Base-by-base conservation (phyloP, 1,284 basidiomycete genomes). In the Somion occarium region DNA sequence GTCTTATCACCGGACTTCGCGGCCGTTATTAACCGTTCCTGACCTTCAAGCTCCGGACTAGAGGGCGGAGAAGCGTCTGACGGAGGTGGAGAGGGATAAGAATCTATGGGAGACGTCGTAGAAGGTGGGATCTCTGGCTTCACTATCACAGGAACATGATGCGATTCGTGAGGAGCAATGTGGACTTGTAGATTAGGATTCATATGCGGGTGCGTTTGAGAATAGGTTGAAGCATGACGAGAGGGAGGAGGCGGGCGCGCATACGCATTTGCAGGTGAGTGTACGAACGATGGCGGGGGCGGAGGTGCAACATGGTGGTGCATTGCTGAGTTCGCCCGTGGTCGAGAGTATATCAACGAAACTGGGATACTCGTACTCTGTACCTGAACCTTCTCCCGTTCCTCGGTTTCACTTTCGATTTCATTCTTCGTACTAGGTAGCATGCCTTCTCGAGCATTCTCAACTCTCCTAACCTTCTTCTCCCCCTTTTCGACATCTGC, bases 401-500 rank as follows among this genome's bases (percentile, higher is more conserved):
- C 38, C 12, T 50, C 43, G 11, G 23, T 49, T 3, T 54, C 48
- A 15, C 48, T 51, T 27, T 50, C 49, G 2, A 43, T 23, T 13
- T 56, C 54, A 45, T 64, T 71, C 57, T 80, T 81, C n/a, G 83
- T 87, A 19, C 73, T 80, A 1, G 91, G 91, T 20, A 93, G 72
- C 64, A 82, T 74, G 61, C 90, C 65, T 37, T 90, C 86, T 51
- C 82, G 74, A 42, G 83, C 79, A 4, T 90, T 91, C 64, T 94
- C 91, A n/a, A 93, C 84, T 54, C 88, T 76, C 49, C 87, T 75
- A 72, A 93, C 79, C 69, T 87, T 88, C 67, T 87, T 88, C 75
- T 98, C 94, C 34, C 94, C 94, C 63, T 81, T 82, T 64, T 93
- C 93, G n/a, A 98, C 91, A 60, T 96, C 93, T 26, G 80, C 72